Evolutionary conservation across 805 yeast genomes (phyloP).

Genomic region (Ogataea dorogensis): DNA sequence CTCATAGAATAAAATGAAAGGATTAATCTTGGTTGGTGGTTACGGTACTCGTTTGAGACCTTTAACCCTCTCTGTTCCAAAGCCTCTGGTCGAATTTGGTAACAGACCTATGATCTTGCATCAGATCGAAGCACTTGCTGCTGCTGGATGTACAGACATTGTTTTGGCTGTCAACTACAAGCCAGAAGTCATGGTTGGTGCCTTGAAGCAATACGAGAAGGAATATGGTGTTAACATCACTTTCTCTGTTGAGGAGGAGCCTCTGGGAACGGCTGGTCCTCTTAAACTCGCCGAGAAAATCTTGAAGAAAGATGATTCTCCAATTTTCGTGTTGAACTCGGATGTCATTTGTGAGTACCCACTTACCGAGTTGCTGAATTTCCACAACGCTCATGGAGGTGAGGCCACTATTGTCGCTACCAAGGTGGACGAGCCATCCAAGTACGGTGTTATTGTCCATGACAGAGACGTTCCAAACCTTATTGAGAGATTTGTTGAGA

Average conservation of each 20-base stretch:
- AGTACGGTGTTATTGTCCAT: slow-evolving; percentile 98
- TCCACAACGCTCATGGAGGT: slow-evolving; percentile 96
- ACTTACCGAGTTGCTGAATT: slow-evolving; percentile 83
- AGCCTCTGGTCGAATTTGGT: slow-evolving; percentile 96
- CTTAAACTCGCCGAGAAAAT: slow-evolving; percentile 93
- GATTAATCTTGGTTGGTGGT: slow-evolving; percentile 97
- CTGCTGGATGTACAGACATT: slow-evolving; percentile 98
- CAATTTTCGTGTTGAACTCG: slow-evolving; percentile 96
- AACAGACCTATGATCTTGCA: slow-evolving; percentile 99
- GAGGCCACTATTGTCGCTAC: slow-evolving; percentile 98
- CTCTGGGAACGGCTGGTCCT: slow-evolving; percentile 99
- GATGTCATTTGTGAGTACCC: slow-evolving; percentile 99
- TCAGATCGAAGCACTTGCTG: slow-evolving; percentile 96
- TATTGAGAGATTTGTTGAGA: slow-evolving; percentile 98
- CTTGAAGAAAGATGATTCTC: slow-evolving; percentile 90
- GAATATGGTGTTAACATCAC: slow-evolving; percentile 94
- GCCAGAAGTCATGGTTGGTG: slow-evolving; percentile 98
- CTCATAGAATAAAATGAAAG: slow-evolving; percentile 61
- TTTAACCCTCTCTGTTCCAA: slow-evolving; percentile 88
- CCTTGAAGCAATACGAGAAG: slow-evolving; percentile 90
- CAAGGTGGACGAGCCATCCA: slow-evolving; percentile 98
- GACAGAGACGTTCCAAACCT: slow-evolving; percentile 93
- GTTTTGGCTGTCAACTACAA: slow-evolving; percentile 98
- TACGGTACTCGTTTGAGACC: slow-evolving; percentile 99
- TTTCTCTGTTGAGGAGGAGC: slow-evolving; percentile 98